phyloP scores from a whole-genome alignment of 768 basidiomycete species.

The Lactarius quietus region DNA sequence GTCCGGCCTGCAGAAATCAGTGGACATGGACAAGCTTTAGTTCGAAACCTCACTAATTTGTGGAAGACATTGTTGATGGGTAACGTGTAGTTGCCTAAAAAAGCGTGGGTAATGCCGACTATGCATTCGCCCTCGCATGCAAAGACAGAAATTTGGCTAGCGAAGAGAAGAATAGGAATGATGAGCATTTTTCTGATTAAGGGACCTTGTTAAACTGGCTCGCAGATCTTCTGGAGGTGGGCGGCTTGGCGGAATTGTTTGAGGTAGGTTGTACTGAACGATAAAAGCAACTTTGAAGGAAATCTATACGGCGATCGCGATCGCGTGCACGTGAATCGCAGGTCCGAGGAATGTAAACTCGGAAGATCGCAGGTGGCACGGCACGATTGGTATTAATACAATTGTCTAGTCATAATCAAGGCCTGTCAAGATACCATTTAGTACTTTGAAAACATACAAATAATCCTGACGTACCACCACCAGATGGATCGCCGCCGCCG shows the following conservation, averaged over 20 bases:
- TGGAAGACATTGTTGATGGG: conserved; percentile 41
- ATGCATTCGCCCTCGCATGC: conserved; percentile 76
- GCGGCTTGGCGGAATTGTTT: background rate
- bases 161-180: conserved; percentile 24
- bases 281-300: background rate
- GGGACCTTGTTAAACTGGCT: background rate
- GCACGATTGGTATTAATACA: conserved; percentile 9
- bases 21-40: conserved; percentile 11
- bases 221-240: background rate
- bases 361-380: background rate
- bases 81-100: conserved; percentile 46
- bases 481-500: conserved; percentile 61
- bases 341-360: conserved; percentile 13
- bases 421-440: conserved; percentile 19
- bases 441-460: background rate
- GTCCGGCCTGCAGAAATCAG: conserved; percentile 34
- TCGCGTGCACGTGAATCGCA: conserved; percentile 7
- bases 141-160: conserved; percentile 38
- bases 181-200: conserved; percentile 6
- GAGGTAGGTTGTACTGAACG: background rate
- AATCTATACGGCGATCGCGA: background rate
- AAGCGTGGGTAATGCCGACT: conserved; percentile 52
- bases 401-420: conserved; percentile 29
- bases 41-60: conserved; percentile 40
- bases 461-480: conserved; percentile 40